These are phyloP conservation scores for Apophysomyces trapeziformis DNA, from an alignment of 371 early-diverging fungal genomes.

Conservation along the genomic window DNA sequence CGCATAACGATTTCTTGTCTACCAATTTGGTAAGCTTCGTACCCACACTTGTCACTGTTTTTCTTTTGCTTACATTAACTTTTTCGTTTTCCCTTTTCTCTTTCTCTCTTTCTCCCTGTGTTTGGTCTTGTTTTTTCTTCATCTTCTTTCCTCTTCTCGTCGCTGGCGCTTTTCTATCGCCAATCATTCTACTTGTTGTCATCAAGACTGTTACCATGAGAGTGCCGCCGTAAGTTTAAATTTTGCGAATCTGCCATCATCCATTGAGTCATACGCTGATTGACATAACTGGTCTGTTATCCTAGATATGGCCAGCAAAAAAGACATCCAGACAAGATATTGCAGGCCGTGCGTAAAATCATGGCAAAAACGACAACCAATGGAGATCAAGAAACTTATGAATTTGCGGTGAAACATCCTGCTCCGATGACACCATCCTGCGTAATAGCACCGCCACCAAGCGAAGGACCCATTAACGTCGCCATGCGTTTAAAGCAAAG, in stretches of 20 bases:
- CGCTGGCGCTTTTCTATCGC: no score
- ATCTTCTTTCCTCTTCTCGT: background rate
- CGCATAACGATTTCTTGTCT: constrained; percentile 1
- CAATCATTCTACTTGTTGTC: constrained; percentile 4
- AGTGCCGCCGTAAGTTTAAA: constrained; percentile 6
- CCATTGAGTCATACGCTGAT: background rate
- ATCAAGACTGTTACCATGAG: constrained; percentile 1
- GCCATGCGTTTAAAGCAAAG: constrained; percentile 33
- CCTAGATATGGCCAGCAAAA: constrained; percentile 10
- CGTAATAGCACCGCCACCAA: background rate
- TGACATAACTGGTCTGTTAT: no score
- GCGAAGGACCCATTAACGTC: constrained; percentile 18
- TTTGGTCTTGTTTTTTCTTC: constrained; percentile 17
- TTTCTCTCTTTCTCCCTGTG: constrained; percentile 13
- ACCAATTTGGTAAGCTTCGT: constrained; percentile 3
- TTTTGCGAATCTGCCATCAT: constrained; percentile 3
- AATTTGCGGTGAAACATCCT: constrained; percentile 14
- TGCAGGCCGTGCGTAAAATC: constrained; percentile 5
- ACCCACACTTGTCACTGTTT: constrained; percentile 5
- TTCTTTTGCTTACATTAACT: constrained; percentile 22
- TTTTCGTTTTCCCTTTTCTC: background rate
- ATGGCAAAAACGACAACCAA: constrained; percentile 1
- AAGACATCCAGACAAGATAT: constrained; percentile 15
- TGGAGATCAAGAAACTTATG: constrained; percentile 5
- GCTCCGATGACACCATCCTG: background rate